Conservation (phyloP, 2,329 filamentous ascomycete genomes). For the Berkeleyomyces rouxiae region DNA sequence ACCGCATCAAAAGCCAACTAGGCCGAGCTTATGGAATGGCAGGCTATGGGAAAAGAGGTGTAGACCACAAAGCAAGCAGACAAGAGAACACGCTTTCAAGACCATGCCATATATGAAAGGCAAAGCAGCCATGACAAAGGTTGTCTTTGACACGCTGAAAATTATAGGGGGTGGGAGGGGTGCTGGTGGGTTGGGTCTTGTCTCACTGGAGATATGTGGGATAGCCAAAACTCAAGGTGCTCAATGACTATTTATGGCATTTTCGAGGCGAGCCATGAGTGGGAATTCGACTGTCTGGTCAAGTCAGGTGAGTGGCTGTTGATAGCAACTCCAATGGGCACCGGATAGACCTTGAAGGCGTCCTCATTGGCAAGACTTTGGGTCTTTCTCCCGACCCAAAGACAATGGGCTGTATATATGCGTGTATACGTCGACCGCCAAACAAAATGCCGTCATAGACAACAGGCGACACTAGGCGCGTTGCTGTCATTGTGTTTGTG, state of each 20-base stretch:
- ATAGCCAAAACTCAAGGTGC: background rate
- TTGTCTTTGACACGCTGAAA: background rate
- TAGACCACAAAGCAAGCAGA: background rate
- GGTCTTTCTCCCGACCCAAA: background rate
- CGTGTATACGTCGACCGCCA: background rate
- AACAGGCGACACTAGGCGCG: constrained; percentile 9
- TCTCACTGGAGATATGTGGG: background rate
- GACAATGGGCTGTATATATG: background rate
- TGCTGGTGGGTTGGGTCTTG: background rate
- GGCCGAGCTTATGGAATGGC: constrained; percentile 4
- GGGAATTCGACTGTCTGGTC: no score
- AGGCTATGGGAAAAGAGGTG: background rate
- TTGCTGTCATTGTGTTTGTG: background rate
- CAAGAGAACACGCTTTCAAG: background rate
- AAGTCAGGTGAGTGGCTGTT: background rate
- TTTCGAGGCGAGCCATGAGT: background rate
- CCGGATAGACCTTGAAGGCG: background rate
- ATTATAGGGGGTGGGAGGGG: background rate
- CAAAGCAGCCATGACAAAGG: background rate
- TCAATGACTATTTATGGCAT: background rate
- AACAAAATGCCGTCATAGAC: background rate
- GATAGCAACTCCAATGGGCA: background rate
- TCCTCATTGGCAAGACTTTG: no score
- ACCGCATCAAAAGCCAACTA: constrained; percentile 7
- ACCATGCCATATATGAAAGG: background rate